These are phyloP conservation scores for Aspergillus ochraceoroseus DNA, from an alignment of 2,329 filamentous ascomycete species.

Conservation along the genomic window DNA sequence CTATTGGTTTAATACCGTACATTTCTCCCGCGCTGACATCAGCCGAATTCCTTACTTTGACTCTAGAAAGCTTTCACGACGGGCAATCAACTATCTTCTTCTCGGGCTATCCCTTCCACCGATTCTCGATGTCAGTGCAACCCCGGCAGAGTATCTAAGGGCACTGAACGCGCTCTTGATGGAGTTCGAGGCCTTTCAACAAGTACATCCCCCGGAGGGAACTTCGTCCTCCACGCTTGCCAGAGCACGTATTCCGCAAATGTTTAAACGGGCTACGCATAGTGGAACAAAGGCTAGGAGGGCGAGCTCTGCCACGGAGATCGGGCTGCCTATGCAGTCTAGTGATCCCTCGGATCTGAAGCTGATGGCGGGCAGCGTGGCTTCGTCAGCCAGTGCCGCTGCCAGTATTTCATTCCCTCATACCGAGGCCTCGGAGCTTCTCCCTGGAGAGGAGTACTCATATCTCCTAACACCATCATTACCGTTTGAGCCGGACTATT, in stretches of 20 bases:
- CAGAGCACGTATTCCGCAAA: conserved; percentile 73
- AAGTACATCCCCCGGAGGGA: conserved; percentile 74
- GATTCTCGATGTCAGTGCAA: conserved; percentile 77
- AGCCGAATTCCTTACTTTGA: conserved; percentile 81
- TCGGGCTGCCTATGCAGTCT: conserved; percentile 51
- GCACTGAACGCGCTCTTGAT: conserved; percentile 76
- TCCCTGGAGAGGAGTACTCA: conserved; percentile 80
- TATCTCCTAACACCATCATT: conserved; percentile 85
- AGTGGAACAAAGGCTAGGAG: conserved; percentile 55
- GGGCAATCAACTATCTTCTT: conserved; percentile 88
- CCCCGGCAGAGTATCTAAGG: conserved; percentile 77
- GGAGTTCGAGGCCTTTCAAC: conserved; percentile 93
- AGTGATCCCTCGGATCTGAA: conserved; percentile 48
- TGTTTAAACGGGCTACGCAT: conserved; percentile 66
- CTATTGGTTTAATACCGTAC: conserved; percentile 97
- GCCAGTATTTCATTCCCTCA: conserved; percentile 37
- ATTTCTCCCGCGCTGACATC: conserved; percentile 80
- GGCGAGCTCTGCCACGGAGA: conserved; percentile 57
- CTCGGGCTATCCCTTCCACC: conserved; percentile 87
- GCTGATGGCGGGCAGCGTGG: conserved; percentile 39
- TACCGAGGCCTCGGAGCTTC: conserved; percentile 56
- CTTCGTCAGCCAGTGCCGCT: conserved; percentile 37
- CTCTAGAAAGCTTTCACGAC: conserved; percentile 73
- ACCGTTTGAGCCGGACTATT: conserved; percentile 95
- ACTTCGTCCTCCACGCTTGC: conserved; percentile 64